Evolutionary conservation across 805 yeast species (phyloP), one percentile per base, ranked within the genome.

Genomic region (Teunomyces kruisii): DNA sequence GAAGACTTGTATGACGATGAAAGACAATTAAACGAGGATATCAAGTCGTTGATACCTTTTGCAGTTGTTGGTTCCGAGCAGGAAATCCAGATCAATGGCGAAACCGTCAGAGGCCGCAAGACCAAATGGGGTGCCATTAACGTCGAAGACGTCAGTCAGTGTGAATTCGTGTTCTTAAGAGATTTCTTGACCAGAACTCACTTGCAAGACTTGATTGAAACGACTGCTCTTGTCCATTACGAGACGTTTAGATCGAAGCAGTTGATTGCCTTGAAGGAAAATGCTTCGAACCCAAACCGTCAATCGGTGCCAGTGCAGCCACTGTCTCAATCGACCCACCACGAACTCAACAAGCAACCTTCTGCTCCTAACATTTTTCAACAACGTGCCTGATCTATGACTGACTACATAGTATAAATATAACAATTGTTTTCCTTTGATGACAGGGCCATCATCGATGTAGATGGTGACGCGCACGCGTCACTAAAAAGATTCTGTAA

Each of bases 151-250:
- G 90, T 88, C 43, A 80, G 85, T 44, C 98, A 94, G 70, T 90
- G 97, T 70, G 99, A 94, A 72, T 94, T 94, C 75, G 88, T 89
- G 31, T 90, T 88, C 57, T 81, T 94, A 62, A 82, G 97, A 70
- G 96, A 89, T 65, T 94, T 94, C 67, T 79, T 94, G 60, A 89
- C 96, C 38, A 83, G 97, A 72, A 89, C 98, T 7, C 97, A 94
- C 66, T 76, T 94, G 59, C 97, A 90, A 67, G 98, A 92, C 65
- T 81, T 94, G 65, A 91, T 94, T 58, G 99, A 94, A 67, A 82
- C 96, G 9, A 94, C 99, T 3, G 74, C 95, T 1, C 75, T 81
- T 54, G 78, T 83, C 44, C 98, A 94, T 67, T 94, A 94, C 68
- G 99, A 94, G 74, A 76, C 83, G 44, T 94, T 91, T 73, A 84